A percentile compares a stretch with the other conserved stretches of the same genome.
phyloP scores from a whole-genome alignment of 2,329 filamentous ascomycete genomes.

The Ilyonectria destructans region DNA sequence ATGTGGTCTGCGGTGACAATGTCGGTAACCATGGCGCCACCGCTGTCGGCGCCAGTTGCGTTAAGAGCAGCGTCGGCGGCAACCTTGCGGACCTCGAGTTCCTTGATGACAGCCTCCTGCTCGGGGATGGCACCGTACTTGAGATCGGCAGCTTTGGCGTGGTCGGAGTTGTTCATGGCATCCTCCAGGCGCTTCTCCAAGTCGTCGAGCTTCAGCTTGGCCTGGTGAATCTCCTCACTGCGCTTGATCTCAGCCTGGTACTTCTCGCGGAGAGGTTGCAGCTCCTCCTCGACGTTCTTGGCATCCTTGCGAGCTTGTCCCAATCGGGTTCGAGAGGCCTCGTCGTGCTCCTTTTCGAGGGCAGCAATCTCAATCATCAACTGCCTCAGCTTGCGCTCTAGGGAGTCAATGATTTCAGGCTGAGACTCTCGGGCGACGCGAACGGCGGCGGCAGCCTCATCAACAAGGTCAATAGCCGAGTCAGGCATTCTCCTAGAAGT shows the following conservation, averaged over 20 bases:
- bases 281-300: slow-evolving; percentile 93
- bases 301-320: slow-evolving; percentile 90
- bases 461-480: slow-evolving; percentile 95
- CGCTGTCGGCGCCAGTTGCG: slow-evolving; percentile 69
- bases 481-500: slow-evolving; percentile 93
- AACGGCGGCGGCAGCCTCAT: slow-evolving; percentile 97
- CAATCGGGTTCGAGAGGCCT: slow-evolving; percentile 89
- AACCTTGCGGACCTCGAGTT: slow-evolving; percentile 86
- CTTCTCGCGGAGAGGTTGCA: slow-evolving; percentile 92
- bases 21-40: slow-evolving; percentile 88
- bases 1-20: slow-evolving; percentile 97
- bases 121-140: slow-evolving; percentile 98
- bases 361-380: slow-evolving; percentile 98
- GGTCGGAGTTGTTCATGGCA: slow-evolving; percentile 89
- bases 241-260: slow-evolving; percentile 95
- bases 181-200: slow-evolving; percentile 94
- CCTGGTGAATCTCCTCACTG: slow-evolving; percentile 92
- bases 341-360: slow-evolving; percentile 92
- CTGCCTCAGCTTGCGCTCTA: slow-evolving; percentile 92
- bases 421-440: slow-evolving; percentile 96
- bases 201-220: slow-evolving; percentile 94
- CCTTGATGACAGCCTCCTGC: slow-evolving; percentile 84
- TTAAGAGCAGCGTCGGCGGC: slow-evolving; percentile 82
- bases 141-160: slow-evolving; percentile 90
- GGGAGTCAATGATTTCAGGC: slow-evolving; percentile 93